phyloP scores from a whole-genome alignment of 1,284 basidiomycete species.

The Coriolopsis trogii region DNA sequence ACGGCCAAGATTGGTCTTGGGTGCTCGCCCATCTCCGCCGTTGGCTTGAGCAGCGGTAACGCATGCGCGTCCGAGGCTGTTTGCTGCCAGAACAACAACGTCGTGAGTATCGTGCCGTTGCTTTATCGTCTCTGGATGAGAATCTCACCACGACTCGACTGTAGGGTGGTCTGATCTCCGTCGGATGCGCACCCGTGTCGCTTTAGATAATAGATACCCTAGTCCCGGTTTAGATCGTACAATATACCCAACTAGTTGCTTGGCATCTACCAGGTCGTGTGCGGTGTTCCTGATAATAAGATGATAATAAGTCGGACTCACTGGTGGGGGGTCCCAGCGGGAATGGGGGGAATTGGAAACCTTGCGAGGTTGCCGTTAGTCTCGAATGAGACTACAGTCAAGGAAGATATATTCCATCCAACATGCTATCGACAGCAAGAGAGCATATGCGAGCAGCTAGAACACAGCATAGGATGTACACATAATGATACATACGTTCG shows the following conservation, averaged over 20 bases:
- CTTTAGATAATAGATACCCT: too few relatives aligned
- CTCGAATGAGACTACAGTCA: too few relatives aligned
- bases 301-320: too few relatives aligned
- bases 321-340: too few relatives aligned
- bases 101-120: slow-evolving; percentile 8
- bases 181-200: slow-evolving; percentile 13
- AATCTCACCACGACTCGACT: background rate
- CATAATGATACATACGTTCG: background rate
- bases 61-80: slow-evolving; percentile 16
- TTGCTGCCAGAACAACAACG: slow-evolving; percentile 24
- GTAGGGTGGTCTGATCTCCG: slow-evolving; percentile 7
- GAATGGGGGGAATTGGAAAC: too few relatives aligned
- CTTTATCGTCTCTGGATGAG: background rate
- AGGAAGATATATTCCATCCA: too few relatives aligned
- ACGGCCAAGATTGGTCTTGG: slow-evolving; percentile 12
- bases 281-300: too few relatives aligned
- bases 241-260: too few relatives aligned
- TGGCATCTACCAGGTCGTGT: too few relatives aligned
- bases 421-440: background rate
- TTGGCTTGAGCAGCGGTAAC: slow-evolving; percentile 15
- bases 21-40: slow-evolving; percentile 19
- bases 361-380: too few relatives aligned
- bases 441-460: background rate
- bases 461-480: background rate
- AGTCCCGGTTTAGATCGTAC: too few relatives aligned